Evolutionary conservation across 345 rosid genomes (phyloP), one percentile per base, ranked within the genome.

Genomic region (Citrus mangshanensis): DNA sequence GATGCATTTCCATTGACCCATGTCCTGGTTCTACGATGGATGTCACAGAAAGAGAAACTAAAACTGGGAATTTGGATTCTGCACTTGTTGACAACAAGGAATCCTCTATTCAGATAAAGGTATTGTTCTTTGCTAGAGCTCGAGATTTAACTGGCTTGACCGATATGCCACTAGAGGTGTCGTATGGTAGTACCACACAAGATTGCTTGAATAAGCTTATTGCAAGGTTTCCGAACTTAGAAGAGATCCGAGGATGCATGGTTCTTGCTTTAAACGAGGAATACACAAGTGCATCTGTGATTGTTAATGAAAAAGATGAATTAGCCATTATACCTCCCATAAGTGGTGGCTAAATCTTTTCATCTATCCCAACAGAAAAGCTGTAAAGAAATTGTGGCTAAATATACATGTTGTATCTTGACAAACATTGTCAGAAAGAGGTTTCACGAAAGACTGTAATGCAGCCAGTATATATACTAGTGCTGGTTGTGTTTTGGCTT

Each of bases 251-350:
- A 5, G 62, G 84, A 37, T 93, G 98, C 73, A 86, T 91, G 9
- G 94, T 95, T 75, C 90, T 95, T 51, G 98, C 98, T 67, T 76
- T 95, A 65, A 91, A 93, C 21, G 94, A 93, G 79, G 96, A 93
- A 72, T 93, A 92, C 74, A 80, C 95, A 25, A 85, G 85, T 0
- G 93, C 89, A 21, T 81, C 91, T 0, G 78, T 89, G 3, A 67
- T 92, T 79, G 89, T 95, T 63, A 85, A 88, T 77, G 93, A 91
- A 69, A 89, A 84, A 70, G 99, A 96, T 72, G 99, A 96, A 84
- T 80, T 93, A 82, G 99, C 98, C 18, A 88, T 96, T 24, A 96
- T 96, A 81, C 99, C 97, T 89, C 99, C 98, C 22, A 93, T 95
- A 70, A 95, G 99, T 37, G 97, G 97, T n/a, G 99, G 99, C 75